phyloP scores from a whole-genome alignment of 306 rosid genomes.

The Lathyrus tuberosus region DNA sequence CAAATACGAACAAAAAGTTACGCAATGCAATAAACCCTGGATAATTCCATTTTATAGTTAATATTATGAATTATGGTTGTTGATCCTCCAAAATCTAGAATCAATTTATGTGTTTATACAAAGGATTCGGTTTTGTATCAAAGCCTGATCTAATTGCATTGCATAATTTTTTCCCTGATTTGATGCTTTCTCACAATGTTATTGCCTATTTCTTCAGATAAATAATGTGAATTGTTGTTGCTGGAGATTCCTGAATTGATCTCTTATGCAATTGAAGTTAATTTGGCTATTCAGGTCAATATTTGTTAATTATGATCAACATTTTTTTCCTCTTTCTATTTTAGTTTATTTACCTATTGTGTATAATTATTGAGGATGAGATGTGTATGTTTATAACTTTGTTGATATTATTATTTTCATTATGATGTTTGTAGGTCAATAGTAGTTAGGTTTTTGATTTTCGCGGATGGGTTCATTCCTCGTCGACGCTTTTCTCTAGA shows the following conservation, averaged over 20 bases:
- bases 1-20: neutral
- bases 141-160: constrained; percentile 24
- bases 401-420: neutral
- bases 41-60: neutral
- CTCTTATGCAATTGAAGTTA: constrained; percentile 28
- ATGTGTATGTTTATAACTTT: neutral
- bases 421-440: constrained; percentile 36
- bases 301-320: neutral
- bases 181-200: constrained; percentile 1
- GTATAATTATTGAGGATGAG: constrained; percentile 13
- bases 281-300: constrained; percentile 7
- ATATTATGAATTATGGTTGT: constrained; percentile 13
- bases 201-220: neutral
- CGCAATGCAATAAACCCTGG: constrained; percentile 29
- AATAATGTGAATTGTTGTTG: constrained; percentile 14
- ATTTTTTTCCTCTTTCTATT: neutral
- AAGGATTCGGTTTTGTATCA: constrained; percentile 3
- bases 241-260: constrained; percentile 3
- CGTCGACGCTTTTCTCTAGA: constrained; percentile 36
- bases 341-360: neutral
- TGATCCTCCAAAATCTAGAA: neutral
- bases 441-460: constrained; percentile 3
- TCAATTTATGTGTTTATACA: constrained; percentile 19
- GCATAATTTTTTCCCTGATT: constrained; percentile 4
- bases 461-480: constrained; percentile 12